Conservation (phyloP, 2,329 filamentous ascomycete species). For the Trichoderma simmonsii region DNA sequence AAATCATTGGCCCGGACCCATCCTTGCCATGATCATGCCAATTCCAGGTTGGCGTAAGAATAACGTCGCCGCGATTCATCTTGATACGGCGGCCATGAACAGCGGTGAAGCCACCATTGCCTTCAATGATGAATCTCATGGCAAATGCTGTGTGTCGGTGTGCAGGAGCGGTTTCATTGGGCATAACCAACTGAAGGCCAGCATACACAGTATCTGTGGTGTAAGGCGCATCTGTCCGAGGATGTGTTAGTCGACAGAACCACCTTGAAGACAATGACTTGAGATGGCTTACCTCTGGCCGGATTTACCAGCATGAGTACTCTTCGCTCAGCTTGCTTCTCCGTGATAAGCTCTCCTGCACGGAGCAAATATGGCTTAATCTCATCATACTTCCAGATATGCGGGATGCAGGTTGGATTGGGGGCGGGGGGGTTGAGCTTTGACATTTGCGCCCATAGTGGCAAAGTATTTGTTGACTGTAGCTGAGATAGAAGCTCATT, state of each 20-base stretch:
- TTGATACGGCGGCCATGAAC: conserved; percentile 52
- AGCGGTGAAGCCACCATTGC: conserved; percentile 55
- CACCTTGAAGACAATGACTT: background rate
- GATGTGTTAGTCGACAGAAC: background rate
- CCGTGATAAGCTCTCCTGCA: conserved; percentile 36
- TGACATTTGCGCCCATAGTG: conserved; percentile 49
- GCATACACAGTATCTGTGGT: conserved; percentile 58
- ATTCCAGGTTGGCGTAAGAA: conserved; percentile 57
- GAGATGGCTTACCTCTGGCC: conserved; percentile 42
- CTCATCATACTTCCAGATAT: conserved; percentile 39
- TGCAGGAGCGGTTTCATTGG: conserved; percentile 52
- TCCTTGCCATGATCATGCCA: conserved; percentile 62
- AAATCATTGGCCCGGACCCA: conserved; percentile 51
- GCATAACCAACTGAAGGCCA: conserved; percentile 55
- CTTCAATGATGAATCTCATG: conserved; percentile 56
- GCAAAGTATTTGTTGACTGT: conserved; percentile 24
- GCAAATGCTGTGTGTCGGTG: conserved; percentile 57
- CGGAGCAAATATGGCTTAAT: conserved; percentile 34
- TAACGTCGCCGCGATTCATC: conserved; percentile 52
- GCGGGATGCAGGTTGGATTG: conserved; percentile 40
- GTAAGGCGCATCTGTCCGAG: conserved; percentile 44
- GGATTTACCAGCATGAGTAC: conserved; percentile 44
- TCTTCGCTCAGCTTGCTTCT: conserved; percentile 41
- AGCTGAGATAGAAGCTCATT: background rate
- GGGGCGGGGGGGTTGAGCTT: conserved; percentile 45